Conservation (phyloP, 1,284 basidiomycete species). For the Inonotus hispidus region DNA sequence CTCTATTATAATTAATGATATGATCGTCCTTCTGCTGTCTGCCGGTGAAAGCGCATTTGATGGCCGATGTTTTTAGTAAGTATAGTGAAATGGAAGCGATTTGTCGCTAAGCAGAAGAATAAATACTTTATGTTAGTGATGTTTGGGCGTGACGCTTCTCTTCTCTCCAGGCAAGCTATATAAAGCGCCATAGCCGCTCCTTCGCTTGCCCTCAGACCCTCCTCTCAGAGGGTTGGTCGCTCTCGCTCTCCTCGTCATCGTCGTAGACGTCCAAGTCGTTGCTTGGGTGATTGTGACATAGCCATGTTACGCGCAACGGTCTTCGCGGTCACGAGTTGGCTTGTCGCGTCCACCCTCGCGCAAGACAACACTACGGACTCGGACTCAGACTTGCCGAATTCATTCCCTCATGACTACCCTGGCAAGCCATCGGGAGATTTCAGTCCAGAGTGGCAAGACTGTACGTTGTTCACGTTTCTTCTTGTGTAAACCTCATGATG, state of each 20-base stretch:
- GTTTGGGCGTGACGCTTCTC: background rate
- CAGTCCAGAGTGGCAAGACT: slow-evolving; percentile 28
- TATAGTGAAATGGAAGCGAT: background rate
- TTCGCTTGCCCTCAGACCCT: background rate
- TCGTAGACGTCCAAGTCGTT: background rate
- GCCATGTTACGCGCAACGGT: background rate
- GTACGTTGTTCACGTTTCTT: slow-evolving; percentile 20
- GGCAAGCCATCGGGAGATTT: slow-evolving; percentile 22
- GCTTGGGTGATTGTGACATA: background rate
- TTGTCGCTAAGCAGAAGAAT: background rate
- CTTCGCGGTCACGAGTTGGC: background rate
- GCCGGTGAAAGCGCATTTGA: background rate
- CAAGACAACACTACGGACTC: slow-evolving; percentile 6
- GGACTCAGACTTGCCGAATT: slow-evolving; percentile 18
- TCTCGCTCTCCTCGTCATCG: background rate
- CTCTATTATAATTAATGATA: background rate
- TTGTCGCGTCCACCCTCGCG: slow-evolving; percentile 4
- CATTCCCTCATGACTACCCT: slow-evolving; percentile 23
- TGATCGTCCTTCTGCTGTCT: background rate
- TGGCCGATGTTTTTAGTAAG: background rate
- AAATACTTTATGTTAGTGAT: background rate
- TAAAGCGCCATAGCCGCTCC: background rate
- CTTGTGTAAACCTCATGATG: slow-evolving; percentile 16
- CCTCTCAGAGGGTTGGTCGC: background rate
- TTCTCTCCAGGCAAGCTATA: background rate